Conservation (phyloP, 129 eudicot species). For the carrot (Daucus carota) region DH1_v3.0 NC_030386.2:14890001-14890500, state of each 20-base stretch:
- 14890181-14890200: constrained; percentile 58
- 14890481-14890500: background rate
- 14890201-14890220: constrained; percentile 75
- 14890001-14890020: constrained; percentile 14
- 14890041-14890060: constrained; percentile 8
- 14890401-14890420: constrained; percentile 56
- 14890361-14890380: constrained; percentile 64
- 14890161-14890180: constrained; percentile 62
- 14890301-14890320: constrained; percentile 66
- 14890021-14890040: no score
- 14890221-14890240: constrained; percentile 9
- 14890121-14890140: constrained; percentile 24
- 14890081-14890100: constrained; percentile 20
- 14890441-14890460: constrained; percentile 52
- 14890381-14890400: constrained; percentile 58
- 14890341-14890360: constrained; percentile 61
- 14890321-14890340: constrained; percentile 70
- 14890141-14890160: constrained; percentile 8
- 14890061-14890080: constrained; percentile 13
- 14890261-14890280: constrained; percentile 59
- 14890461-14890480: background rate
- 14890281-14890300: constrained; percentile 62
- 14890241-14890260: constrained; percentile 65
- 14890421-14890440: constrained; percentile 76
- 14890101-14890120: constrained; percentile 9